phyloP scores from a whole-genome alignment of 2,329 filamentous ascomycete genomes.

The Xylariaceae sp. region DNA sequence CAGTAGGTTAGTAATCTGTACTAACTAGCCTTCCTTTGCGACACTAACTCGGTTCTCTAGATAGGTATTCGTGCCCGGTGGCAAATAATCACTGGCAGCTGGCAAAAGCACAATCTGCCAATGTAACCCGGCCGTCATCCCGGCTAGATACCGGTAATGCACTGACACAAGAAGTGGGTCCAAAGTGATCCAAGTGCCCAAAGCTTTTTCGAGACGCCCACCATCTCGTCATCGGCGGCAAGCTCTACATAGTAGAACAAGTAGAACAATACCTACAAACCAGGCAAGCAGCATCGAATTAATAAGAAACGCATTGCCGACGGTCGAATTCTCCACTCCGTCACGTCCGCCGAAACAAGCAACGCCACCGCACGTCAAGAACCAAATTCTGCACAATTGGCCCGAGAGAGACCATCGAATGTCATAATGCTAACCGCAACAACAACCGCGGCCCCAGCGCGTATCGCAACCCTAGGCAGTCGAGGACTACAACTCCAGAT shows the following conservation, averaged over 20 bases:
- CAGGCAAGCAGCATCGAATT: conserved; percentile 18
- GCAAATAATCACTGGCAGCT: no score
- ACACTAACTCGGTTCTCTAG: no score
- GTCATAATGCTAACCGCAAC: conserved; percentile 27
- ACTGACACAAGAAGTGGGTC: not conserved
- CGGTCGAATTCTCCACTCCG: conserved; percentile 16
- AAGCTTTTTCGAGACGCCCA: conserved; percentile 18
- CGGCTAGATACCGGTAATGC: no score
- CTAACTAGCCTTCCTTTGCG: no score
- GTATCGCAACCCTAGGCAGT: conserved; percentile 26
- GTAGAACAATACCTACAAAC: no score
- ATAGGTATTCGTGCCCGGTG: no score
- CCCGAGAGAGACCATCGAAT: not conserved
- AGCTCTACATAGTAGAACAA: not conserved
- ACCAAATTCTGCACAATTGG: conserved; percentile 1
- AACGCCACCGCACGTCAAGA: not conserved
- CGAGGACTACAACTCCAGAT: conserved; percentile 29
- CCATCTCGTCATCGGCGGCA: not conserved
- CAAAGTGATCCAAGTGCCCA: conserved; percentile 9
- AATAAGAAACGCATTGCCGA: conserved; percentile 2
- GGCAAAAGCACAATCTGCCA: no score
- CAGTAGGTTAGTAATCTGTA: no score
- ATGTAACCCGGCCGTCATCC: no score
- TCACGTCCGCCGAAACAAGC: not conserved
- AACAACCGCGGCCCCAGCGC: conserved; percentile 26